Evolutionary conservation across 352 stramenopile genomes (phyloP), one percentile per base, ranked within the genome.

Genomic region (Globisporangium carolinianum): DNA sequence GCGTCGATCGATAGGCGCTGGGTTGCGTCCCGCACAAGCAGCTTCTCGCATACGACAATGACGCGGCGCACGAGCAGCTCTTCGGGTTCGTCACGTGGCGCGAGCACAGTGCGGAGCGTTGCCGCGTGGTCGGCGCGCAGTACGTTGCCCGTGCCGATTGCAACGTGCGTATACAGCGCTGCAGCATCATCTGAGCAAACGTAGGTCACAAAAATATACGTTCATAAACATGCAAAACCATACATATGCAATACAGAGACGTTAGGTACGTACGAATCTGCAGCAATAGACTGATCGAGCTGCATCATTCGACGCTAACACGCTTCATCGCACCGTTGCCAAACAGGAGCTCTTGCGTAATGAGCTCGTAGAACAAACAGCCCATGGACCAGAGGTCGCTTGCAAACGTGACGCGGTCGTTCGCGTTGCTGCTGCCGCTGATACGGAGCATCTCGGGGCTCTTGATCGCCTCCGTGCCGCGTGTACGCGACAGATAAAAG

Each of bases 381-480:
- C 82, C 79, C 15, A 89, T 53, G 8, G 82, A 89, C 82, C 82
- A 92, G 8, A 87, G 55, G 55, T 92, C 82, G 10, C 75, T 80
- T 5, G 74, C 73, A 15, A 64, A 60, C 0, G 70, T 76, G n/a
- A 89, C 67, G 24, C 51, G 62, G 5, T 60, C 58, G 41, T 66
- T 57, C 6, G 53, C 45, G 6, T 56, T 47, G 3, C 70, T 65
- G 37, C 55, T 70, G 45, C 76, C 75, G 49, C 70, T 74, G 18
- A 86, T 71, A 12, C 60, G 53, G 7, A 91, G 59, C 61, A 90
- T 87, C 55, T 92, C 82, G 6, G 82, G 82, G 42, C 79, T 89
- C 61, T 89, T 87, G 55, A 90, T 87, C 3, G 82, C 79, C 61
- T 92, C 82, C 0, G 82, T 92, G 8, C 82, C 82, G 58, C 82